These are phyloP conservation scores for Annulohypoxylon maeteangense DNA, from an alignment of 495 filamentous ascomycete species.

Conservation along the genomic window DNA sequence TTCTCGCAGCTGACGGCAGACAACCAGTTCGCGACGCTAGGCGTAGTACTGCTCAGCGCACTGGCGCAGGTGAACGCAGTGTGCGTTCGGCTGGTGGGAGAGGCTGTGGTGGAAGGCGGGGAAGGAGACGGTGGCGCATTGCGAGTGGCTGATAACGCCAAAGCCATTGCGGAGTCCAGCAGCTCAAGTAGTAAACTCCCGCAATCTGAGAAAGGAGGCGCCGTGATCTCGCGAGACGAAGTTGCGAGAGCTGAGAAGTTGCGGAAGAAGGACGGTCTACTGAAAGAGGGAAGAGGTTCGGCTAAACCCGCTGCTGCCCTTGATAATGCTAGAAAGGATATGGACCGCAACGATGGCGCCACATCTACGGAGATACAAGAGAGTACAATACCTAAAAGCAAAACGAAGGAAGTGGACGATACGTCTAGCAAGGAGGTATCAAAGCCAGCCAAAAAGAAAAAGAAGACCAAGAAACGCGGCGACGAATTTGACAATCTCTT, in stretches of 20 bases:
- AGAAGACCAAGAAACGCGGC: constrained; percentile 46
- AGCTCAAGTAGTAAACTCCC: neutral
- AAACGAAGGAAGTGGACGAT: neutral
- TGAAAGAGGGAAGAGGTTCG: neutral
- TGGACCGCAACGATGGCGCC: neutral
- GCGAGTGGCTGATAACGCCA: too few species aligned
- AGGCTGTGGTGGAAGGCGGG: neutral
- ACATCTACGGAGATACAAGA: neutral
- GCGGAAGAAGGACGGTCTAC: constrained; percentile 4
- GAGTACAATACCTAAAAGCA: constrained; percentile 6
- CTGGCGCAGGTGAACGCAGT: constrained; percentile 68
- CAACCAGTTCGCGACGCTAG: constrained; percentile 79
- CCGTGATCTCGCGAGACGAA: constrained; percentile 26
- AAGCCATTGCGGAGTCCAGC: neutral
- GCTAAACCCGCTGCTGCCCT: neutral
- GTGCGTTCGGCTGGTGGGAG: constrained; percentile 45
- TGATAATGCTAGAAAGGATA: constrained; percentile 4
- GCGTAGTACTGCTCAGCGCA: constrained; percentile 74
- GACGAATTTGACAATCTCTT: constrained; percentile 55
- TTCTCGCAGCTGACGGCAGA: constrained; percentile 78
- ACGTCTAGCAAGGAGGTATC: constrained; percentile 8
- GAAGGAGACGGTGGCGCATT: neutral
- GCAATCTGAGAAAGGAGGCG: neutral
- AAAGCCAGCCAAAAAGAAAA: constrained; percentile 32
- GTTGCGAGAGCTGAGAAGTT: constrained; percentile 12